These are phyloP conservation scores for Daedaleopsis nitida DNA, from an alignment of 768 basidiomycete genomes.

Conservation along the genomic window DNA sequence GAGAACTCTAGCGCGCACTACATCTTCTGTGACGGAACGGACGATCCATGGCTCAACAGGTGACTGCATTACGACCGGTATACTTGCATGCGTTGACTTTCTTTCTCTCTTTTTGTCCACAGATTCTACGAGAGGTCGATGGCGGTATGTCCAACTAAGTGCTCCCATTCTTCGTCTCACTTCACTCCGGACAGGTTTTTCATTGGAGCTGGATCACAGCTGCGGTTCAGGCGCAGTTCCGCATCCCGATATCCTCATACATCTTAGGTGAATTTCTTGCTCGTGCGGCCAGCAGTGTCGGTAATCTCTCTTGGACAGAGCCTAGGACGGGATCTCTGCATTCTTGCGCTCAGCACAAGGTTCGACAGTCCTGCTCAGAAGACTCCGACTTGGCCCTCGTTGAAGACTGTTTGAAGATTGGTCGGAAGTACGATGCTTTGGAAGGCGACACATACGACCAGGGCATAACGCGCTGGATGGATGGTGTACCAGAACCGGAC, in stretches of 20 bases:
- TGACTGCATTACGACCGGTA: neutral
- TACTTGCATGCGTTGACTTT: neutral
- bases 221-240: conserved; percentile 9
- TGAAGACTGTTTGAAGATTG: no score
- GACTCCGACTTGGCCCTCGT: no score
- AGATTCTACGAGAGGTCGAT: conserved; percentile 9
- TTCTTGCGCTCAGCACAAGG: no score
- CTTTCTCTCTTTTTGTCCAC: neutral
- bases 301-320: no score
- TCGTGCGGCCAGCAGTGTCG: neutral
- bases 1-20: neutral
- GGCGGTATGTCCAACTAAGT: neutral
- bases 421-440: no score
- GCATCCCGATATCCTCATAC: conserved; percentile 9
- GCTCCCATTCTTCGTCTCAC: no score
- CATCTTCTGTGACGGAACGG: conserved; percentile 10
- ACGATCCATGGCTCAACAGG: conserved; percentile 16
- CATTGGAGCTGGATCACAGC: conserved; percentile 12
- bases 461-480: no score
- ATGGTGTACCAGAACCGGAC: no score
- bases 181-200: conserved; percentile 4
- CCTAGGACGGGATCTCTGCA: no score
- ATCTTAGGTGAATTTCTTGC: neutral
- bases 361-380: no score
- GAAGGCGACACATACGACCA: no score